These are phyloP conservation scores for Microdochium bolleyi DNA, from an alignment of 2,329 filamentous ascomycete genomes.

Conservation along the genomic window DNA sequence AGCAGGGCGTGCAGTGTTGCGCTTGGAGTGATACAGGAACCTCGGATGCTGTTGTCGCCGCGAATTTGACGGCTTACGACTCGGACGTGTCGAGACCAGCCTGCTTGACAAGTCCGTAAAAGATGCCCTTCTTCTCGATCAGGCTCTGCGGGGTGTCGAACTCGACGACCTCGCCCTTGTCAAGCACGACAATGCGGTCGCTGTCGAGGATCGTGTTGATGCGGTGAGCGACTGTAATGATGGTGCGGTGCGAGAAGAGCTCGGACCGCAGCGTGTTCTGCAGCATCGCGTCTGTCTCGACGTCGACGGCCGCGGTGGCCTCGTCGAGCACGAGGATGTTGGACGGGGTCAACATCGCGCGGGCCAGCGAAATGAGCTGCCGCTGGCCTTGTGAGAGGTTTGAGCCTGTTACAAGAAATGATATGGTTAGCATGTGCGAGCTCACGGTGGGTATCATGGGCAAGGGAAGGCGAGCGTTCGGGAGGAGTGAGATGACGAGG, in stretches of 20 bases:
- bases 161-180: constrained; percentile 82
- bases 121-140: constrained; percentile 67
- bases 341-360: constrained; percentile 87
- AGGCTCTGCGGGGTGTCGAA: constrained; percentile 82
- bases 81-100: constrained; percentile 60
- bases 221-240: constrained; percentile 96
- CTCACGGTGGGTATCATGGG: neutral
- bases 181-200: constrained; percentile 88
- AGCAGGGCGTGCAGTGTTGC: too few relatives aligned
- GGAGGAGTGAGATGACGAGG: neutral
- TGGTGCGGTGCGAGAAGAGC: constrained; percentile 81
- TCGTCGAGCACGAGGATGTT: constrained; percentile 97
- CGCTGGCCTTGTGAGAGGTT: constrained; percentile 94
- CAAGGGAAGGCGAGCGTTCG: neutral
- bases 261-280: constrained; percentile 56
- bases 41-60: too few relatives aligned
- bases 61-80: too few relatives aligned
- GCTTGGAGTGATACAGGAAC: too few relatives aligned
- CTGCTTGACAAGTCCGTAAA: constrained; percentile 87
- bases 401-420: constrained; percentile 50
- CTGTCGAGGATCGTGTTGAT: constrained; percentile 93
- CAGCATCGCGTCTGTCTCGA: constrained; percentile 60
- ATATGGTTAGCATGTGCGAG: neutral
- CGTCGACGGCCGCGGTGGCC: constrained; percentile 73
- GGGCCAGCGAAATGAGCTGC: constrained; percentile 87